Percentiles rank a stretch among this genome's conserved stretches.
These are phyloP conservation scores for Lentinula raphanica DNA, from an alignment of 768 basidiomycete species.

Conservation along the genomic window DNA sequence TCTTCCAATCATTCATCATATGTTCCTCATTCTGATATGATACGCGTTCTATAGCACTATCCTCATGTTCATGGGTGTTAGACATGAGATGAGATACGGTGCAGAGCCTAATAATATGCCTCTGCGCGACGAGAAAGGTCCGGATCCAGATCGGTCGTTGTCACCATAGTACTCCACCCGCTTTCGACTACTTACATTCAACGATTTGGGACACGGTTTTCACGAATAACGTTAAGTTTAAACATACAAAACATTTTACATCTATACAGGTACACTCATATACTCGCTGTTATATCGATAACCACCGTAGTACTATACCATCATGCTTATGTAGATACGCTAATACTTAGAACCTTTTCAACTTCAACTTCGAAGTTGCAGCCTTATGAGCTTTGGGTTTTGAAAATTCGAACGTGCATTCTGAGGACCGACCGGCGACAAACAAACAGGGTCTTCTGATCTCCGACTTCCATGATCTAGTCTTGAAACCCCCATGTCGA, in stretches of 20 bases:
- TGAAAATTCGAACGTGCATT: no score
- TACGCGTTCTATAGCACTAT: conserved; percentile 7
- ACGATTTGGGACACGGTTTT: neutral
- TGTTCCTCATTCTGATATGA: neutral
- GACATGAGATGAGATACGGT: conserved; percentile 10
- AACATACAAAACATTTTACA: no score
- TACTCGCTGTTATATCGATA: no score
- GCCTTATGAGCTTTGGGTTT: no score
- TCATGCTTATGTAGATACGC: no score
- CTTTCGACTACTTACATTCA: neutral
- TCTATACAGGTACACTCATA: no score
- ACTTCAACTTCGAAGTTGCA: no score
- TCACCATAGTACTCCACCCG: neutral
- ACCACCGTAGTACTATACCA: no score
- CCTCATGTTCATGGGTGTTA: conserved; percentile 12
- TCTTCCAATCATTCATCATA: neutral
- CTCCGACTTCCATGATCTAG: no score
- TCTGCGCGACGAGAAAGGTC: neutral
- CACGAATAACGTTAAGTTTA: neutral
- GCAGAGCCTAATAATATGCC: conserved; percentile 2
- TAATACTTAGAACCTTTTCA: no score
- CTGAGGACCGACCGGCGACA: no score
- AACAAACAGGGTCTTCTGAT: no score
- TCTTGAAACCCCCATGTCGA: neutral
- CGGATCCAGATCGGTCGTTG: neutral